Base-by-base conservation (phyloP, 2,329 filamentous ascomycete species). In the Ilyonectria sp. region DNA sequence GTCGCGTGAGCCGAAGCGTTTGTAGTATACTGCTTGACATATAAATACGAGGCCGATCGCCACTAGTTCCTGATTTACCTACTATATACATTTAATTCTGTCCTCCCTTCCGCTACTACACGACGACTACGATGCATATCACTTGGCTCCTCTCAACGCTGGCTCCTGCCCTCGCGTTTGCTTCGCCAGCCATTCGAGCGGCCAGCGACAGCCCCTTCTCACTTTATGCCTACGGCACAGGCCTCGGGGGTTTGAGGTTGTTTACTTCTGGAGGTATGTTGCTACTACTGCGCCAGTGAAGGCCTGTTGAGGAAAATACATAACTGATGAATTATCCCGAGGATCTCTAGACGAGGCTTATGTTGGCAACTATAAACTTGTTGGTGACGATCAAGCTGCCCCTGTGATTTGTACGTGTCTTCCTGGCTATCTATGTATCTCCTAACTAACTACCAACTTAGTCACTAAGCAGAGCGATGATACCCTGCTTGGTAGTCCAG, bases 201-300 rank as follows among this genome's bases (percentile, higher is more conserved):
- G 40, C 11, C n/a, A 43, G 40, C 40, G 40, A 43, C 33, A 52
- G 46, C 13, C 17, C 53, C 13, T 60, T 60, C 47, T 60, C 57
- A 5, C 46, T 60, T n/a, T 60, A 60, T 23, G 57, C 57, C 15
- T 60, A 60, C 7, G 57, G 57, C 46, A 60, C 57, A 2, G 57
- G 35, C 40, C 47, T 60, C 10, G 43, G 57, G 15, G 57, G 47
- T 10, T 19, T 60, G 23, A 60, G 35, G 23, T 40, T 60, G 11
- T 60, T 60, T 8, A 60, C 57, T 17, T 52, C 57, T 19, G 57
- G 47, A 50, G 47, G 57, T 60, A 60, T 21, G 23, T 7, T 33
- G 11, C 6, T 50, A 1, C 9, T 15, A 8, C 31, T 9, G 6
- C n/a, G 4, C n/a, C 11, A 33, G 31, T 2, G 11, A 33, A 26